phyloP scores from a whole-genome alignment of 169 alveolate genomes.

The Plasmodium falciparum region DNA sequence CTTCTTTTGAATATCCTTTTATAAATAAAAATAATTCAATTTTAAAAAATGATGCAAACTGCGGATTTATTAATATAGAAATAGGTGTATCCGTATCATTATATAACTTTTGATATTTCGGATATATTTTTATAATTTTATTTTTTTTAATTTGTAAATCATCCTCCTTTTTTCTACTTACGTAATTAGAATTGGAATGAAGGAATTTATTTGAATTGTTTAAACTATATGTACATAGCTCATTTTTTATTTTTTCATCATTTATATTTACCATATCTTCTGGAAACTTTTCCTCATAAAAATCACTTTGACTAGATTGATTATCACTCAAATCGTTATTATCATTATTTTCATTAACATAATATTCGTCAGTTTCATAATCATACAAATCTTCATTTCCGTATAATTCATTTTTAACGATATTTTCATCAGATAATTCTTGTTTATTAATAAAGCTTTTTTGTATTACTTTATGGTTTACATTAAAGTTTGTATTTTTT shows the following conservation, averaged over 20 bases:
- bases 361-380: neutral
- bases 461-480: conserved; percentile 25
- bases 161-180: neutral
- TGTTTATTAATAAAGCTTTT: conserved; percentile 41
- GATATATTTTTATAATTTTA: conserved; percentile 28
- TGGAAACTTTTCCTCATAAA: neutral
- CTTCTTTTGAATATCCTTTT: conserved; percentile 62
- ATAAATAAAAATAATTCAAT: conserved; percentile 47
- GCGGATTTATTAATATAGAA: conserved; percentile 18
- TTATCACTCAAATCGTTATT: neutral
- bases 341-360: neutral
- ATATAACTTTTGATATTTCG: conserved; percentile 31
- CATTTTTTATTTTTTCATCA: neutral
- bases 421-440: conserved; percentile 38
- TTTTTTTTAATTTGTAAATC: conserved; percentile 5
- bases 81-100: conserved; percentile 44
- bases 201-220: too few relatives aligned
- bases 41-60: conserved; percentile 69
- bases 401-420: conserved; percentile 36
- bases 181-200: too few relatives aligned
- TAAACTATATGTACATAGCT: neutral
- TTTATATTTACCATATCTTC: neutral
- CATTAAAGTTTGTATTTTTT: conserved; percentile 24
- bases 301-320: neutral
- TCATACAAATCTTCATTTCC: conserved; percentile 31